Base-by-base conservation (phyloP, 495 filamentous ascomycete species). In the Emericellopsis terricola region DNA sequence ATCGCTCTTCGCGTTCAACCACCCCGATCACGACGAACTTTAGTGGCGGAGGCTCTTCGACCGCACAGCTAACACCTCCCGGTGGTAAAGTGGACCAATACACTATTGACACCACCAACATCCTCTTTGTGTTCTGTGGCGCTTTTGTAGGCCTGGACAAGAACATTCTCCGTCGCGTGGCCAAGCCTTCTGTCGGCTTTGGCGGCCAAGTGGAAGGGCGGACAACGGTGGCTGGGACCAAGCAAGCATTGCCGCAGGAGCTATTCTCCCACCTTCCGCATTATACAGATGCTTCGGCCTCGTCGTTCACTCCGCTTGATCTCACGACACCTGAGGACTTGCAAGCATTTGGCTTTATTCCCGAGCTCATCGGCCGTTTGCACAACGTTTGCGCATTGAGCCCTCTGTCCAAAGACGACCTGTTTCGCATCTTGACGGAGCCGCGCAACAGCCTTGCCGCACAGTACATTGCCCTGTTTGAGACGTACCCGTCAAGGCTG, bases 71-170 rank as follows among this genome's bases (percentile, higher is more conserved):
- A 15, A 42, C 34, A 30, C 62, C 44, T 47, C 57, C 42, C 2
- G 48, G 65, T 4, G 57, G 60, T 1, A 94, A 92, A 51, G 71
- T 75, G 7, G 89, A 96, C 48, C 70, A 80, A 10, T 94, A 78
- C 57, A 91, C 80, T 34, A 72, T 97, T 28, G 78, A 85, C 41
- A 97, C 89, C 0, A 81, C 85, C 38, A 93, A 94, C 42, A 97
- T 97, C 37, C 68, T 97, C 13, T 97, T 97, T 52, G 78, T 97
- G 30, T 94, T 84, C 53, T 86, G 85, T 10, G 89, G 89, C 11
- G 89, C 89, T 8, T 97, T 97, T 46, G 80, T 87, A 17, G 89
- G 89, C 7, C 68, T 97, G 8, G 77, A 94, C 44, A 94, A 93
- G 48, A 65, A 79, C 17, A 73, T 96, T 30, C 69, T 87, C 38